Conservation (phyloP, 495 filamentous ascomycete genomes). For the Daldinia childiae region DNA sequence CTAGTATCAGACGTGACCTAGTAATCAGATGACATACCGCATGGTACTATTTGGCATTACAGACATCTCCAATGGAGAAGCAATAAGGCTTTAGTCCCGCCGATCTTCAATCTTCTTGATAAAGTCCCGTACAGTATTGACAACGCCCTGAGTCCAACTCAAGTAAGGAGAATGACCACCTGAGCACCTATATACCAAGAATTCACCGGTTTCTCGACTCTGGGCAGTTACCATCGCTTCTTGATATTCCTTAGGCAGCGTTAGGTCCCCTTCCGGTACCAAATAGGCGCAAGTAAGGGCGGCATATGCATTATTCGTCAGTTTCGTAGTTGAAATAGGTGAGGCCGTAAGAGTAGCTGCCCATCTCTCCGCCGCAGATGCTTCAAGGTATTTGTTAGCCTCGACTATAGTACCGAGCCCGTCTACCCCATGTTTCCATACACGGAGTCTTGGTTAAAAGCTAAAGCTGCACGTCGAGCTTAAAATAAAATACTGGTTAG, state of each 20-base stretch:
- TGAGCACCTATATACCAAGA: background rate
- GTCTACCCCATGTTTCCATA: constrained; percentile 14
- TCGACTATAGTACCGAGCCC: constrained; percentile 38
- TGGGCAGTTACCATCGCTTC: background rate
- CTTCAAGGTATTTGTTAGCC: background rate
- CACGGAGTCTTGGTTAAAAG: background rate
- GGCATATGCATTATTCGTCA: no score
- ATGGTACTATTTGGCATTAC: background rate
- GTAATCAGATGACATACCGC: background rate
- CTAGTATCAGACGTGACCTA: background rate
- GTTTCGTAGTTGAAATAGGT: no score
- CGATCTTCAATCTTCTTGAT: background rate
- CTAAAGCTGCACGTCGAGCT: background rate
- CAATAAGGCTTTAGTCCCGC: background rate
- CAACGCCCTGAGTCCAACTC: background rate
- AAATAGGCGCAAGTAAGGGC: no score
- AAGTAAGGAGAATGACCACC: background rate
- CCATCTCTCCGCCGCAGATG: no score
- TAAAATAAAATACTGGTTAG: background rate
- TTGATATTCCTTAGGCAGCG: no score
- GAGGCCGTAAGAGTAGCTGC: no score
- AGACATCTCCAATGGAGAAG: background rate
- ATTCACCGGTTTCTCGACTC: background rate
- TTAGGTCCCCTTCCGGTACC: no score
- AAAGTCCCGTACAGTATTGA: background rate